These are phyloP conservation scores for Plenodomus tracheiphilus DNA, from an alignment of 2,329 filamentous ascomycete genomes.

Conservation along the genomic window DNA sequence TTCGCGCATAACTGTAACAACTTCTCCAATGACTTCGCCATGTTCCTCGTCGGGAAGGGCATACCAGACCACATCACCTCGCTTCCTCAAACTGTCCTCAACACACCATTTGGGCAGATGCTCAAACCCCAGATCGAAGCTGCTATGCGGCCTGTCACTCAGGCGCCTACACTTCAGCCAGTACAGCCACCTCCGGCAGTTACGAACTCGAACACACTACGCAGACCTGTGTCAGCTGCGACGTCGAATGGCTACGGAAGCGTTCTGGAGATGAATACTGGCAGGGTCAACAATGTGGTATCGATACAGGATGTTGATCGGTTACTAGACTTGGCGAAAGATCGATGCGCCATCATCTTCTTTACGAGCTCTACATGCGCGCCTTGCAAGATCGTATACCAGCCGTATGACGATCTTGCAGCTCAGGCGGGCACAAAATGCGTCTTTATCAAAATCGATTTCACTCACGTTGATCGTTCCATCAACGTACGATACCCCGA, in stretches of 20 bases:
- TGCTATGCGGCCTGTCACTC: conserved; percentile 65
- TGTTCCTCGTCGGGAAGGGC: conserved; percentile 83
- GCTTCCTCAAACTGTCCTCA: conserved; percentile 81
- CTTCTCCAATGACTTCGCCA: conserved; percentile 89
- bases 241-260: conserved; percentile 10
- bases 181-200: conserved; percentile 14
- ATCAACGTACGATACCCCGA: conserved; percentile 61
- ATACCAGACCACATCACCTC: conserved; percentile 87
- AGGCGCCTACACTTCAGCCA: conserved; percentile 55
- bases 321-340: conserved; percentile 61
- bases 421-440: conserved; percentile 70
- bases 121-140: conserved; percentile 74
- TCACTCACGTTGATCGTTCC: conserved; percentile 67
- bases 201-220: conserved; percentile 8
- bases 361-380: conserved; percentile 88
- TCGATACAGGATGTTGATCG: conserved; percentile 63
- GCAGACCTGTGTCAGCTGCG: conserved; percentile 7
- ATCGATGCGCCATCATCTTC: conserved; percentile 79
- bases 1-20: conserved; percentile 97
- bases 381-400: conserved; percentile 83
- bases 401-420: conserved; percentile 78
- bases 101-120: conserved; percentile 87
- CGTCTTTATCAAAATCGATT: conserved; percentile 81
- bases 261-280: conserved; percentile 31
- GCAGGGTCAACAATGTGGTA: conserved; percentile 64